Evolutionary conservation across 495 filamentous ascomycete species (phyloP), one percentile per base, ranked within the genome.

Genomic region (Pyronema domesticum): DNA sequence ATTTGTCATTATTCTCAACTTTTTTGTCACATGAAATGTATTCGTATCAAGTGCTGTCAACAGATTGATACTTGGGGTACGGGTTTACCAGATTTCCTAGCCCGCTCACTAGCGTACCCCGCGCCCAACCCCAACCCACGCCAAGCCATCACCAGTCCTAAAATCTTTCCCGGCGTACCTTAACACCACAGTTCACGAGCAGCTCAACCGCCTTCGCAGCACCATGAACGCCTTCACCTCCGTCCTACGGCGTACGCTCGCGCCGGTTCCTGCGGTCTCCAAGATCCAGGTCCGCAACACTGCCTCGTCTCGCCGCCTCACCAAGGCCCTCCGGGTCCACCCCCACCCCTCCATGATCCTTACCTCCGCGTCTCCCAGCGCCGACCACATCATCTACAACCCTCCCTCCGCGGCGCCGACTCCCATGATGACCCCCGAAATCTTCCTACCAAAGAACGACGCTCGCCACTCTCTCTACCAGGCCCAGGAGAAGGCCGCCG

Each of bases 351-450:
- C 54, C 45, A 82, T 83, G 52, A 89, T 86, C 70, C 71, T 76
- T 51, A 59, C 68, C 15, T 64, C 75, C 8, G 58, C 68, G 36
- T 63, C 71, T 23, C 68, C 75, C 40, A 23, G 60, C 4, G 61
- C 69, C 54, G 73, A 80, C 58, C 75, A 85, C 60, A 85, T 96
- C 67, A 80, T 98, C 70, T 89, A 82, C 80, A 96, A 95, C 71
- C 91, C 91, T 42, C 91, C 91, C 6, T 82, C 89, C n/a, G 79
- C 85, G 35, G 76, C 78, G 0, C 77, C 93, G 1, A 84, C 79
- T 15, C 81, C 88, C 36, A 85, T 81, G 67, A 78, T 93, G 67
- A 98, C 91, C 3, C 91, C 91, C 34, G 72, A 78, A 54, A 88
- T 85, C 58, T 98, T 98, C 72, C 80, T 98, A 13, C 93, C 91